Base-by-base conservation (phyloP, 345 rosid species). In the Salix purpurea region DNA sequence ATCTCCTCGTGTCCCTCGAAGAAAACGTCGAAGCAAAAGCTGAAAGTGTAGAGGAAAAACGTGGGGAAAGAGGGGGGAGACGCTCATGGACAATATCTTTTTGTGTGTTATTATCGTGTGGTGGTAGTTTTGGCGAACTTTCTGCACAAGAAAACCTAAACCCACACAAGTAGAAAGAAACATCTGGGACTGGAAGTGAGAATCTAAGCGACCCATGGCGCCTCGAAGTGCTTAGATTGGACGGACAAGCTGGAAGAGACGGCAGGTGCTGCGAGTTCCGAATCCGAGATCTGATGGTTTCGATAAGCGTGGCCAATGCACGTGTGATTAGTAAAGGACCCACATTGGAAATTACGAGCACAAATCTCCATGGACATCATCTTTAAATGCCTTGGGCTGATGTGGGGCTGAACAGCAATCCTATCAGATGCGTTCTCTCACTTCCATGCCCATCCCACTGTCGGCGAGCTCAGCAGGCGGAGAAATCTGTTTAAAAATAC, bases 381-480 rank as follows among this genome's bases (percentile, higher is more conserved):
- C 24, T 66, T 32, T 71, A 66, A 79, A 48, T 77, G 73, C 76
- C 54, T 76, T 73, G 54, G 23, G 18, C 60, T n/a, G 40, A 13
- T 8, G 80, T 76, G 83, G 85, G 87, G 60, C 87, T 24, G 54
- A 13, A 28, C 24, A 24, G 30, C 77, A 30, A 19, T 7, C 54
- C 67, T 0, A 11, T 3, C 46, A 42, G 46, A 42, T 23, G 19
- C 9, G 36, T 9, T 0, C 15, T 28, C 23, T 44, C 7, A 52
- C 34, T 61, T 30, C 11, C 23, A 40, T 44, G 62, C 74, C 74
- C 39, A 24, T 36, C 18, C 54, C 37, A 72, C 77, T 83, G 89
- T 87, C 87, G 87, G 89, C 83, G 82, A 72, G 65, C 66, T n/a
- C 32, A 0, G 10, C 6, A 44, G 34, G 5, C n/a, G 46, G 61